Evolutionary conservation across 257 asterid species (phyloP).

Genomic region (Solanum bulbocastanum): DNA sequence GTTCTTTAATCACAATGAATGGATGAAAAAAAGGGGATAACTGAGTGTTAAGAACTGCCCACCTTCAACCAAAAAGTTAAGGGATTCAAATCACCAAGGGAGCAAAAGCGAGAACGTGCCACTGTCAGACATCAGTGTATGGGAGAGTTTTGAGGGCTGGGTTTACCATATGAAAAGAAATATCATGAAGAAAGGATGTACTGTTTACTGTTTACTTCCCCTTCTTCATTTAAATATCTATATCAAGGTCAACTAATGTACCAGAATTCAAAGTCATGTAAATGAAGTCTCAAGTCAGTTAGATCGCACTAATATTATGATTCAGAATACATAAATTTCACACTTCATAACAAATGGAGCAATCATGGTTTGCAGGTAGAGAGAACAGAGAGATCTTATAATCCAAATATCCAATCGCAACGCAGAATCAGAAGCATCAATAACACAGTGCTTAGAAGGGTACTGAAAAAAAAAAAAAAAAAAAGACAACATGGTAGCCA

Average conservation of each 20-base stretch:
- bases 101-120: not conserved
- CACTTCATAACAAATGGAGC: not conserved
- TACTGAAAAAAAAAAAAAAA: not conserved
- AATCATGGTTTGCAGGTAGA: not conserved
- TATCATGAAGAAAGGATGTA: not conserved
- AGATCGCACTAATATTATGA: not conserved
- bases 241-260: not conserved
- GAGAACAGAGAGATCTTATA: not conserved
- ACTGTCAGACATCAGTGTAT: not conserved
- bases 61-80: not conserved
- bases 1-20: not conserved
- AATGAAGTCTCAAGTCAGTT: not conserved
- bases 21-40: not conserved
- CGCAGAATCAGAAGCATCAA: not conserved
- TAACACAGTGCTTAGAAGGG: not conserved
- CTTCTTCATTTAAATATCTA: not conserved
- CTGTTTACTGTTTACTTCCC: not conserved
- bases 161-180: not conserved
- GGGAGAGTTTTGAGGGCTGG: not conserved
- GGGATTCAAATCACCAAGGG: not conserved
- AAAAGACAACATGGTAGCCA: not conserved
- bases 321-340: not conserved
- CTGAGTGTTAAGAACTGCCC: not conserved
- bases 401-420: not conserved
- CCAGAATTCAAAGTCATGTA: not conserved